These are phyloP conservation scores for Cryptosporidium bovis DNA, from an alignment of 169 alveolate species.

Conservation along the genomic window DNA sequence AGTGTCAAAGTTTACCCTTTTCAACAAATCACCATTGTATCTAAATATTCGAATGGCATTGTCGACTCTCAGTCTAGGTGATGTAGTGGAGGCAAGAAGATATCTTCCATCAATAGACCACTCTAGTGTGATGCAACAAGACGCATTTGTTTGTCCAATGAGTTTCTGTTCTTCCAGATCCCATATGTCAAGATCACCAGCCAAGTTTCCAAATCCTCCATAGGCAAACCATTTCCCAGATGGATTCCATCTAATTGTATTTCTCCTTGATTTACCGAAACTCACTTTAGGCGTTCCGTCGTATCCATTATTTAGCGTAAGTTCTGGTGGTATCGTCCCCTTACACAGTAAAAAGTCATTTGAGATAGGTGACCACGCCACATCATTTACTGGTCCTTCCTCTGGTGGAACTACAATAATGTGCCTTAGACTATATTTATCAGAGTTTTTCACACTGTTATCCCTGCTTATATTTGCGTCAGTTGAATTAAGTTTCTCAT, in stretches of 20 bases:
- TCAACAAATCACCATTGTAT: slow-evolving; percentile 58
- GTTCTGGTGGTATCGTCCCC: slow-evolving; percentile 78
- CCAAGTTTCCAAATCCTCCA: slow-evolving; percentile 80
- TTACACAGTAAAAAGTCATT: slow-evolving; percentile 80
- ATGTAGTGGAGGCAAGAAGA: slow-evolving; percentile 56
- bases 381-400: slow-evolving; percentile 78
- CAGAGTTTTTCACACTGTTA: slow-evolving; percentile 5
- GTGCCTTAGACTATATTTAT: slow-evolving; percentile 25
- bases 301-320: slow-evolving; percentile 52
- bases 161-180: slow-evolving; percentile 65
- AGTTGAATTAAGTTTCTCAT: neutral
- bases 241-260: slow-evolving; percentile 79
- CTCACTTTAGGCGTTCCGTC: slow-evolving; percentile 43
- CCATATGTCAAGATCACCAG: slow-evolving; percentile 76
- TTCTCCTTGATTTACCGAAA: slow-evolving; percentile 59
- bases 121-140: slow-evolving; percentile 71
- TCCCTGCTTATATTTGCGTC: neutral
- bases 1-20: slow-evolving; percentile 55
- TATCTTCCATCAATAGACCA: slow-evolving; percentile 67
- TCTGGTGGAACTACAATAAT: slow-evolving; percentile 62
- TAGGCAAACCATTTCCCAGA: slow-evolving; percentile 79
- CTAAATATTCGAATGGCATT: slow-evolving; percentile 61
- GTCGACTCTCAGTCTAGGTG: slow-evolving; percentile 70
- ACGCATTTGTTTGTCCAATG: slow-evolving; percentile 70
- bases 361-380: slow-evolving; percentile 79